Evolutionary conservation across 305 asterid genomes (phyloP).

Genomic region (Fraxinus dipetala): DNA sequence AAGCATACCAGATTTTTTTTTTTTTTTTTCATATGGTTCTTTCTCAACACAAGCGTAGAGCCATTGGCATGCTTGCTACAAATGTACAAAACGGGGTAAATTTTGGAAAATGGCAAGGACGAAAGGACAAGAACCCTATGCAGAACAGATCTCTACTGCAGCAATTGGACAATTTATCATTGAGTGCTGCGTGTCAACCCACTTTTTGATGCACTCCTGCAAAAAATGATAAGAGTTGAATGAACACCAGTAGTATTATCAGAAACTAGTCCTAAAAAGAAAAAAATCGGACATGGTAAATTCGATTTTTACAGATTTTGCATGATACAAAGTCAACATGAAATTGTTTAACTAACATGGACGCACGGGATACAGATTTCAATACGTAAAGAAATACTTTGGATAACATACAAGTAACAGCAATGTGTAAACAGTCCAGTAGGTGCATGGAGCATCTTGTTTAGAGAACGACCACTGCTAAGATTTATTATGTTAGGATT

Average conservation of each 20-base stretch:
- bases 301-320: neutral
- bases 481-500: neutral
- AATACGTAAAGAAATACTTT: neutral
- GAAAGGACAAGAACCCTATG: slow-evolving; percentile 27
- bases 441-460: neutral
- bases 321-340: neutral
- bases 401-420: neutral
- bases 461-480: neutral
- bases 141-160: slow-evolving; percentile 26
- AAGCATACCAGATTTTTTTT: slow-evolving; percentile 47
- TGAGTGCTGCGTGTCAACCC: slow-evolving; percentile 74
- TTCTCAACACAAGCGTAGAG: slow-evolving; percentile 49
- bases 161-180: slow-evolving; percentile 43
- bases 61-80: slow-evolving; percentile 70
- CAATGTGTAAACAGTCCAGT: neutral
- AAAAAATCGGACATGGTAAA: neutral
- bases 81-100: slow-evolving; percentile 56
- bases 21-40: slow-evolving; percentile 30
- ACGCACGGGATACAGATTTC: neutral
- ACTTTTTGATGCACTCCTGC: slow-evolving; percentile 69
- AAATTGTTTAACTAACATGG: neutral
- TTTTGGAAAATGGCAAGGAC: slow-evolving; percentile 33
- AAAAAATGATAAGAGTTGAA: slow-evolving; percentile 16
- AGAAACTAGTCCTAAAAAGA: neutral
- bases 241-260: neutral